A percentile compares a stretch with the other conserved stretches of the same genome.
Conservation (phyloP, 2,329 filamentous ascomycete genomes). For the Scolecobasidium constrictum region DNA sequence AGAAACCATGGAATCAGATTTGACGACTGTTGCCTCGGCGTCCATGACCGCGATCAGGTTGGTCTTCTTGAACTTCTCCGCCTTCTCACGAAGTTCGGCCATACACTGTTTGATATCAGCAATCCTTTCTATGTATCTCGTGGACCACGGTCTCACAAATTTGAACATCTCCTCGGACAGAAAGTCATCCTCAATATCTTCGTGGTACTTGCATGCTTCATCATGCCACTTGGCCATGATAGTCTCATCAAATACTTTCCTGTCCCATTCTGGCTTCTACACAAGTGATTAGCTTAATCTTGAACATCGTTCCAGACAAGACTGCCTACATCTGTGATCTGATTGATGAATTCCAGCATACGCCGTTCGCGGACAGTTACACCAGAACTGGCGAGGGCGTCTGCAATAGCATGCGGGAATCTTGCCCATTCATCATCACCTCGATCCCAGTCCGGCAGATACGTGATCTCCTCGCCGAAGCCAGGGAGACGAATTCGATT, state of each 20-base stretch:
- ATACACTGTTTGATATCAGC: slow-evolving; percentile 28
- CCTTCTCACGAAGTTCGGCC: slow-evolving; percentile 38
- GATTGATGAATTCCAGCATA: slow-evolving; percentile 6
- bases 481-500: not conserved
- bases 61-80: slow-evolving; percentile 27
- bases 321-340: slow-evolving; percentile 5
- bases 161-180: slow-evolving; percentile 8
- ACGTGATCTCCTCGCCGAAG: slow-evolving; percentile 2
- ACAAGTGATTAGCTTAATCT: no score
- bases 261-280: slow-evolving; percentile 27
- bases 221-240: slow-evolving; percentile 22
- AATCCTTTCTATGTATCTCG: no score
- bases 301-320: no score
- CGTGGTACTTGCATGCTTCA: slow-evolving; percentile 12
- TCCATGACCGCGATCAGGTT: slow-evolving; percentile 35
- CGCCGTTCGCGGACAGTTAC: slow-evolving; percentile 7
- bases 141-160: slow-evolving; percentile 20
- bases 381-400: not conserved
- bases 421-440: not conserved
- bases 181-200: slow-evolving; percentile 1
- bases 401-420: slow-evolving; percentile 6
- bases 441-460: slow-evolving; percentile 2
- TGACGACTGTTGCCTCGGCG: slow-evolving; percentile 33
- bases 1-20: slow-evolving; percentile 39
- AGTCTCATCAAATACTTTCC: slow-evolving; percentile 25